A percentile compares a stretch with the other conserved stretches of the same genome.
phyloP scores from a whole-genome alignment of 331 rosid species.

The Malus hybrid region DNA sequence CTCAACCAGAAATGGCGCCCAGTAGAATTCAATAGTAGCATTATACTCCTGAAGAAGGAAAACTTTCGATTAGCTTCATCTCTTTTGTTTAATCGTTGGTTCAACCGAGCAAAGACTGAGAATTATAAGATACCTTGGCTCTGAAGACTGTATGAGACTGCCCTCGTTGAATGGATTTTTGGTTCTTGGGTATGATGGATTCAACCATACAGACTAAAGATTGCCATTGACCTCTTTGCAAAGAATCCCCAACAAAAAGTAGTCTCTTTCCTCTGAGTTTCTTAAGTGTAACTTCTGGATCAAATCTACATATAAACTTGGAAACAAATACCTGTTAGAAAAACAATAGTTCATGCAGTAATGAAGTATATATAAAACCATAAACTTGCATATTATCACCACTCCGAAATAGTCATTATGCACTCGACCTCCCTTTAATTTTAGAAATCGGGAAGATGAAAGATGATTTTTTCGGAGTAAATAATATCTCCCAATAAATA shows the following conservation, averaged over 20 bases:
- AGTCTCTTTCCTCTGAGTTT: slow-evolving; percentile 77
- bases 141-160: slow-evolving; percentile 58
- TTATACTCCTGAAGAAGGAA: slow-evolving; percentile 50
- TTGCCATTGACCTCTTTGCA: slow-evolving; percentile 95
- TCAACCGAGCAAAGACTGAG: background rate
- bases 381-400: background rate
- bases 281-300: slow-evolving; percentile 61
- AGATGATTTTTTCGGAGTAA: background rate
- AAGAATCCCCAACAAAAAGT: slow-evolving; percentile 89
- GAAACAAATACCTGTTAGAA: background rate
- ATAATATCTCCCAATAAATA: background rate
- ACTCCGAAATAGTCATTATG: background rate
- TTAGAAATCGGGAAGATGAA: background rate
- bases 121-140: slow-evolving; percentile 39
- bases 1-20: slow-evolving; percentile 94
- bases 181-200: slow-evolving; percentile 60
- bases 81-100: background rate
- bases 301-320: slow-evolving; percentile 36
- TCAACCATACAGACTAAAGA: slow-evolving; percentile 86
- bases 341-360: background rate
- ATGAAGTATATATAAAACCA: background rate
- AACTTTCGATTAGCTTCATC: background rate
- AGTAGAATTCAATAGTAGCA: slow-evolving; percentile 81
- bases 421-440: background rate
- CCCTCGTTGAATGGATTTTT: slow-evolving; percentile 53